Evolutionary conservation across 441 rosid species (phyloP).

Genomic region (Populus hybrid): DNA sequence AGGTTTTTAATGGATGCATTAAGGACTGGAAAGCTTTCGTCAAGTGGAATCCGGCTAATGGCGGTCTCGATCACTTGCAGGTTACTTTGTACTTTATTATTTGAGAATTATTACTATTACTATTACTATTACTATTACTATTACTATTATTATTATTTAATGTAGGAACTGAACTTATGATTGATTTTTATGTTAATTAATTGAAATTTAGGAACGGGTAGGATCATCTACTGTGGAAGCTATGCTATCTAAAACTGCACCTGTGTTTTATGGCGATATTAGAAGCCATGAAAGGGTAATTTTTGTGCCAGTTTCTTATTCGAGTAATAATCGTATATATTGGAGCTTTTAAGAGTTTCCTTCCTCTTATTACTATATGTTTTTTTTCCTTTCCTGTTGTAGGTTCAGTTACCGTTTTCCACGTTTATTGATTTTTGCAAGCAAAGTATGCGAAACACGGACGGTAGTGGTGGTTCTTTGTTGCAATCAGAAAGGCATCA

Average conservation of each 20-base stretch:
- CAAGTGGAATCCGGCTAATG: constrained; percentile 65
- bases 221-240: constrained; percentile 71
- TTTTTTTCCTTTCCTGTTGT: constrained; percentile 6
- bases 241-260: constrained; percentile 70
- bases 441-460: constrained; percentile 39
- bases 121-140: no score
- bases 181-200: background rate
- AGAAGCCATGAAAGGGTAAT: constrained; percentile 90
- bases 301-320: background rate
- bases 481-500: constrained; percentile 27
- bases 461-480: constrained; percentile 13
- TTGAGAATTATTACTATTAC: background rate
- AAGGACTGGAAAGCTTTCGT: constrained; percentile 66
- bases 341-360: background rate
- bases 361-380: background rate
- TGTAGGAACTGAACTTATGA: background rate
- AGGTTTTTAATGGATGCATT: constrained; percentile 69
- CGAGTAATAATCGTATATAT: background rate
- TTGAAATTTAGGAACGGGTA: constrained; percentile 47
- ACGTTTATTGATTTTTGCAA: constrained; percentile 62
- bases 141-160: background rate
- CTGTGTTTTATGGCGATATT: constrained; percentile 79
- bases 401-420: constrained; percentile 80
- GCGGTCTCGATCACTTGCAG: constrained; percentile 82
- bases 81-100: constrained; percentile 24